phyloP scores from a whole-genome alignment of 2,329 filamentous ascomycete species.

The Sphaerostilbella broomeana region DNA sequence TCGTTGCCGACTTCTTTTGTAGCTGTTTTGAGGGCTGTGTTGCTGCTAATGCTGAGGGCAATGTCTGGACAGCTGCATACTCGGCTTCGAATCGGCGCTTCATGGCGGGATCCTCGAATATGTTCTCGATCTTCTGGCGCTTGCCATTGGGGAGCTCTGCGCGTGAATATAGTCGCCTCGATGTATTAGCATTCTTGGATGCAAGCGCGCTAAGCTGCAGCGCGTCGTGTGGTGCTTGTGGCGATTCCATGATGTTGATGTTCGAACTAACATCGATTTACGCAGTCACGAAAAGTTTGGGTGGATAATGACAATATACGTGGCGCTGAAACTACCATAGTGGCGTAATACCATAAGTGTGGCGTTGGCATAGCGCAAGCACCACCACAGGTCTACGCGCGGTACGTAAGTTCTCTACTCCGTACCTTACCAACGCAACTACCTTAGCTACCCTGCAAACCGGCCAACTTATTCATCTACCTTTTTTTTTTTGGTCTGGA shows the following conservation, averaged over 20 bases:
- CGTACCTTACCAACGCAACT: no score
- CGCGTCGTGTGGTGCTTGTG: slow-evolving; percentile 26
- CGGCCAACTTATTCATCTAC: no score
- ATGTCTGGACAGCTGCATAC: slow-evolving; percentile 69
- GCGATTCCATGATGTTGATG: slow-evolving; percentile 27
- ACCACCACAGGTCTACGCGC: no score
- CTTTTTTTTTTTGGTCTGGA: no score
- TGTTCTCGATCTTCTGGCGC: slow-evolving; percentile 33
- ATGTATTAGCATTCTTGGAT: slow-evolving; percentile 28
- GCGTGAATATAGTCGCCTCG: slow-evolving; percentile 28
- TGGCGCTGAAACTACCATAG: no score
- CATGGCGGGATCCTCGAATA: slow-evolving; percentile 27
- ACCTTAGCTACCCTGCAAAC: no score
- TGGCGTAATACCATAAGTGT: no score
- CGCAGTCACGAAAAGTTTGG: slow-evolving; percentile 17
- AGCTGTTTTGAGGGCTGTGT: slow-evolving; percentile 57
- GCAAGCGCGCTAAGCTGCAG: slow-evolving; percentile 29
- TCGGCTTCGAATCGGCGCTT: slow-evolving; percentile 58
- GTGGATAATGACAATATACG: no score
- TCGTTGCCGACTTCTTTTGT: slow-evolving; percentile 31
- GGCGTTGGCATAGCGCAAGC: no score
- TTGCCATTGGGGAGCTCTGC: slow-evolving; percentile 25
- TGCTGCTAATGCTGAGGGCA: slow-evolving; percentile 71
- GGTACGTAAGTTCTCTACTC: no score
- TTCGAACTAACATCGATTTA: neutral